Percentiles rank a stretch among this genome's conserved stretches.
These are phyloP conservation scores for Isatis tinctoria DNA, from an alignment of 345 rosid genomes.

Conservation along the genomic window DNA sequence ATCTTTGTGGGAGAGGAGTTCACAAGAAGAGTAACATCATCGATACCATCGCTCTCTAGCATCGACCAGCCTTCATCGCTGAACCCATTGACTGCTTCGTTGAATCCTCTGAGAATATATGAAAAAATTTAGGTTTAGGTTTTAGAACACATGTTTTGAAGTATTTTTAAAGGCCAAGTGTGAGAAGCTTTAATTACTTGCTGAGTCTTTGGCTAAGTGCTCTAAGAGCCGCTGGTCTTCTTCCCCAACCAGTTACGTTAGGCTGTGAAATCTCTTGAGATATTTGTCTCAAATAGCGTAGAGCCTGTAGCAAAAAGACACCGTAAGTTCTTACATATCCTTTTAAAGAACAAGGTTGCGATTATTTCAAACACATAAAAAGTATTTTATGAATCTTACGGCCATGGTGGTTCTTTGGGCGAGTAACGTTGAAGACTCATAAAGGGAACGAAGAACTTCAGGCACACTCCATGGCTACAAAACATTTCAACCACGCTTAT, in stretches of 20 bases:
- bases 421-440: conserved; percentile 87
- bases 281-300: conserved; percentile 87
- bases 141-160: neutral
- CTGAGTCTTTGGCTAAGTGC: conserved; percentile 85
- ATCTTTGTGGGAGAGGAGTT: conserved; percentile 86
- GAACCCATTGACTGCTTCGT: conserved; percentile 94
- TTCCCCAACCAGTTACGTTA: conserved; percentile 77
- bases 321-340: neutral
- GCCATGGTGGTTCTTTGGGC: conserved; percentile 97
- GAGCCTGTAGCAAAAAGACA: conserved; percentile 47
- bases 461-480: conserved; percentile 95
- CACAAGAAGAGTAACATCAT: conserved; percentile 88
- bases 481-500: neutral
- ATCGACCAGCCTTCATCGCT: conserved; percentile 93
- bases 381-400: conserved; percentile 38
- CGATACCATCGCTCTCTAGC: conserved; percentile 90
- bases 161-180: conserved; percentile 1
- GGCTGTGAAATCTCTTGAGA: conserved; percentile 94
- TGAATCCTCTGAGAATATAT: conserved; percentile 66
- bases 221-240: conserved; percentile 91
- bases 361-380: neutral
- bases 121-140: neutral
- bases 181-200: conserved; percentile 43
- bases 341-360: neutral
- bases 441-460: conserved; percentile 94